Evolutionary conservation across 2,329 filamentous ascomycete genomes (phyloP), one percentile per base, ranked within the genome.

Genomic region (Nothophaeocryptopus gaeumannii): DNA sequence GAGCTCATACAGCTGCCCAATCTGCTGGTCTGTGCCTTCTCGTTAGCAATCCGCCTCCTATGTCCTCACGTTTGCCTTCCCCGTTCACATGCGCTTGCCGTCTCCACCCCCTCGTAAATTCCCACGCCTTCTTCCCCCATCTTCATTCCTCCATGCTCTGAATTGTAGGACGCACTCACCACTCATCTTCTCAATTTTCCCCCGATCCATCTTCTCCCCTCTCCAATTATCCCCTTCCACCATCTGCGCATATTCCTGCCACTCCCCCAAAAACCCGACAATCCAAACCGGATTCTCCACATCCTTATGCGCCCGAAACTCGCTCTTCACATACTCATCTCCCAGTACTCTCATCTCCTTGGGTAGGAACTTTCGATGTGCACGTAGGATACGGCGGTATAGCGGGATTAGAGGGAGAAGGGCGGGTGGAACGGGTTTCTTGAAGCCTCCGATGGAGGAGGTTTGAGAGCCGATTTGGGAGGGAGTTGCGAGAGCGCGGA

Each of bases 211-310:
- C 68, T 85, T 92, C 56, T 89, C 88, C 1, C 86, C 92, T 52
- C 80, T 78, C 93, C 93, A 97, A 0, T 78, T 70, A 45, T 95
- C 86, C 0, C 91, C 92, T 66, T 97, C 92, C 12, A 99, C 74
- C 67, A 89, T 85, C 68, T 99, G 92, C 2, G 90, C 91, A 66
- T 97, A 99, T 45, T 89, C 74, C 70, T 99, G 93, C 92, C 92
- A 99, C 92, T 97, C 91, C 0, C 88, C 92, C 60, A 99, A 77
- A 70, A 99, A 99, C 1, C 92, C 93, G 62, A 97, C 89, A 71
- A 99, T 82, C 67, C 97, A 92, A 20, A 89, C 81, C 0, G 93
- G 91, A 64, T 97, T 97, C 53, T 97, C 92, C 41, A 95, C 82
- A 31, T 83, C 78, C 53, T 80, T 80, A 66, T 97, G 93, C 1